Evolutionary conservation across 148 eudicot genomes (phyloP), one percentile per base, ranked within the genome.

Genomic region (Rhododendron ferrugineum): DNA sequence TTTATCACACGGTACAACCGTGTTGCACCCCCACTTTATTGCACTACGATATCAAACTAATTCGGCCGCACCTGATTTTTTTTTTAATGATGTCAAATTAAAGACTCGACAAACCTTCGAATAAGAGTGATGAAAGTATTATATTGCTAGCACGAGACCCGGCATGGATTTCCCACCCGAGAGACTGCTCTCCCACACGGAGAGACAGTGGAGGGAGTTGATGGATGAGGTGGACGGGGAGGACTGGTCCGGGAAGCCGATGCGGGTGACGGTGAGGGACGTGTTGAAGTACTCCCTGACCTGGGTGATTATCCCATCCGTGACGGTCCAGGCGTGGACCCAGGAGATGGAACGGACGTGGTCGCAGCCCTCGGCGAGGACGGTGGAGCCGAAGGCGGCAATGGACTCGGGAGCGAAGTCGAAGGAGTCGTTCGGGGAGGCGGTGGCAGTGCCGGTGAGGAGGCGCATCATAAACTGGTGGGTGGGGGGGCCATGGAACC

Each of bases 401-500:
- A 91, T 62, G 0, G 93, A 89, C 5, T 85, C 89, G 0, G 97
- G 94, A 2, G 0, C 68, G 60, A 94, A 94, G 0, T 28, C 3
- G 89, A 94, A 92, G 9, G 84, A 82, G 16, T 73, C 73, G 14
- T 42, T 10, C 6, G 23, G 37, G 16, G 85, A 20, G 26, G 85
- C 1, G 6, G 80, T 1, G 9, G 81, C 18, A 30, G 86, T 64
- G 4, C 95, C 95, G 44, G 95, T 94, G 74, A 94, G 93, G 36
- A 94, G 86, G 86, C 78, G 96, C 93, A 89, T 91, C 84, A 92
- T 91, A 86, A 90, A 93, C 81, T 94, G 97, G 92, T 92, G 91
- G 46, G 94, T 81, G 0, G 94, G 95, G 0, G 95, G 97, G 79
- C 97, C 97, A 87, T 94, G 97, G 92, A 91, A 94, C 94, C 95